Percentiles rank a stretch among this genome's conserved stretches.
These are phyloP conservation scores for Colletotrichum nymphaeae DNA, from an alignment of 2,329 filamentous ascomycete genomes.

Conservation along the genomic window DNA sequence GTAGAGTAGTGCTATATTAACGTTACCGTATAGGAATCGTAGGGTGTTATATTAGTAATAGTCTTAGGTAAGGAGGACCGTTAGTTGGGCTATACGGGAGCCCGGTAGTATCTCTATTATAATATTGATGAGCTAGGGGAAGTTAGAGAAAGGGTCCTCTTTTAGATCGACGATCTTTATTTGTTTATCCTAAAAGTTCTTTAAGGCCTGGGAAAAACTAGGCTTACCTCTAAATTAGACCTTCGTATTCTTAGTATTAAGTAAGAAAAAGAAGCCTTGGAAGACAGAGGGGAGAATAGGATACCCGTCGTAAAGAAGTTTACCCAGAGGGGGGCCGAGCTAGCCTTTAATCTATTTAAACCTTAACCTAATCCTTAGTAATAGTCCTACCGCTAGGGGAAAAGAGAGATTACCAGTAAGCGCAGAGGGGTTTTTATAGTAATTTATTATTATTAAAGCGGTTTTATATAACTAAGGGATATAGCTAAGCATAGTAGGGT, in stretches of 20 bases:
- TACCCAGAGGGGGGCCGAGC: too few species aligned
- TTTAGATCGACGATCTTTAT: background rate
- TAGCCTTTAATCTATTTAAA: too few species aligned
- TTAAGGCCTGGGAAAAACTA: too few species aligned
- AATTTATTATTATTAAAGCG: background rate
- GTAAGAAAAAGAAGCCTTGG: too few species aligned
- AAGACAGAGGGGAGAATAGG: too few species aligned
- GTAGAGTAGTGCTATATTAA: background rate
- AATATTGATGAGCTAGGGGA: slow-evolving; percentile 46
- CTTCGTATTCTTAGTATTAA: background rate
- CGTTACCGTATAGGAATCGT: slow-evolving; percentile 19
- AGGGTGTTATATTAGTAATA: too few species aligned
- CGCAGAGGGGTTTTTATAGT: background rate
- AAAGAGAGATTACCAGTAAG: background rate
- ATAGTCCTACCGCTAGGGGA: background rate
- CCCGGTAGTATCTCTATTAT: slow-evolving; percentile 51
- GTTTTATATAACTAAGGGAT: background rate
- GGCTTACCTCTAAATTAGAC: background rate
- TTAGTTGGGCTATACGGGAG: too few species aligned
- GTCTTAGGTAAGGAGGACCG: too few species aligned
- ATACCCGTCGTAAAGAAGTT: too few species aligned
- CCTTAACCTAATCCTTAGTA: too few species aligned
- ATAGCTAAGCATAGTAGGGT: background rate
- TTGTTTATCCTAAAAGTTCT: background rate
- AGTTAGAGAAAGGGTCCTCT: background rate